A percentile compares a stretch with the other conserved stretches of the same genome.
Conservation (phyloP, 2,329 filamentous ascomycete genomes). For the Aspergillus aculeatus region DNA sequence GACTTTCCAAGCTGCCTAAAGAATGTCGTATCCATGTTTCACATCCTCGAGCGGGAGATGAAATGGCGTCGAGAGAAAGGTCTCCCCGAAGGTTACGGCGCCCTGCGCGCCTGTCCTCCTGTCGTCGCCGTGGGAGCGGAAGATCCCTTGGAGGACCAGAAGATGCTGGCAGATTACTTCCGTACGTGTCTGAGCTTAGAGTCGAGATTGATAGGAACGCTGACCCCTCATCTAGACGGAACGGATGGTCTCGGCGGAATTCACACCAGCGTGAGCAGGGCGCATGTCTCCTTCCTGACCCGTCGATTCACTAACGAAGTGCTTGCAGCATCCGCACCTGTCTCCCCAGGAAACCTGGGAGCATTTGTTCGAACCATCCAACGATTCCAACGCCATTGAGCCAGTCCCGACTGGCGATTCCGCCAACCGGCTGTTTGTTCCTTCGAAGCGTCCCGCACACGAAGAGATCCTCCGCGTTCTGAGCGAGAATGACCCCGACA, state of each 20-base stretch:
- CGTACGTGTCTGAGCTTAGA: conserved; percentile 57
- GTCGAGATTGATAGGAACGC: not conserved
- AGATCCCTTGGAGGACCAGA: conserved; percentile 78
- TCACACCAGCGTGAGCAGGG: conserved; percentile 50
- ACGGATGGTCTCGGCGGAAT: conserved; percentile 74
- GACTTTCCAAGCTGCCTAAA: conserved; percentile 65
- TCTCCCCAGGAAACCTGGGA: conserved; percentile 73
- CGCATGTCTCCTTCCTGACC: not conserved
- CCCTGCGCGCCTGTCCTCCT: conserved; percentile 71
- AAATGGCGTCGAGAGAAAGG: conserved; percentile 74
- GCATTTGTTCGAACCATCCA: conserved; percentile 59
- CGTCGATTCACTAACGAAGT: conserved; percentile 13
- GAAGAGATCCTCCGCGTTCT: conserved; percentile 88
- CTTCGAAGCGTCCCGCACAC: conserved; percentile 71
- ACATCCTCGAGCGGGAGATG: conserved; percentile 85
- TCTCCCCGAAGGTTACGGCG: conserved; percentile 67
- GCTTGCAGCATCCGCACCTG: conserved; percentile 65
- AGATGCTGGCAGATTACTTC: conserved; percentile 80
- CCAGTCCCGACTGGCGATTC: conserved; percentile 37
- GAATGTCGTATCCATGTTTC: conserved; percentile 87
- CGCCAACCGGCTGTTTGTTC: conserved; percentile 62
- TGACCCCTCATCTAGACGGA: conserved; percentile 56
- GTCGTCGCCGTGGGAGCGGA: conserved; percentile 84
- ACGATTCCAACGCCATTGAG: conserved; percentile 48
- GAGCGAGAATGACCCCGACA: conserved; percentile 74